phyloP scores from a whole-genome alignment of 192 early-diverging fungal species.

The Martensiomyces pterosporus region DNA sequence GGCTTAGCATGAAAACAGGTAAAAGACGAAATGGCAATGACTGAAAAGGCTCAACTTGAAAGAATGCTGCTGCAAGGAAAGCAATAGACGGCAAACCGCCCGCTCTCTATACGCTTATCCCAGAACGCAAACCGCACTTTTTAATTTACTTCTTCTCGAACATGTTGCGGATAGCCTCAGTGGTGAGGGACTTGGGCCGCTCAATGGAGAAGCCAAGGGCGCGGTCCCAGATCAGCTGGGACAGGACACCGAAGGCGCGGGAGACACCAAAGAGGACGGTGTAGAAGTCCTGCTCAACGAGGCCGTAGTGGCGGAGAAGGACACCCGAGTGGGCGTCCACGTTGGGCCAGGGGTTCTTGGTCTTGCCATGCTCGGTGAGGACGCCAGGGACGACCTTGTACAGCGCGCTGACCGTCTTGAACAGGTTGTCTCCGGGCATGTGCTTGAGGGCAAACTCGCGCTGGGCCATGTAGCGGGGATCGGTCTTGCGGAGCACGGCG shows the following conservation, averaged over 20 bases:
- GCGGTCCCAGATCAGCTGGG: conserved; percentile 97
- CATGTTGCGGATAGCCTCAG: conserved; percentile 84
- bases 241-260: conserved; percentile 91
- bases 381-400: conserved; percentile 97
- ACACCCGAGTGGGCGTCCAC: conserved; percentile 99
- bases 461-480: conserved; percentile 97
- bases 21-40: not conserved
- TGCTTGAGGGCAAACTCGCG: conserved; percentile 98
- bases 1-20: not conserved
- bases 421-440: conserved; percentile 92
- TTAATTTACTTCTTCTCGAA: conserved; percentile 52
- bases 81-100: too few species aligned
- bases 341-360: conserved; percentile 99
- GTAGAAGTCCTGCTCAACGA: conserved; percentile 99
- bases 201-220: conserved; percentile 92
- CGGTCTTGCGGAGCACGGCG: conserved; percentile 94
- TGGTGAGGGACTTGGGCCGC: conserved; percentile 88
- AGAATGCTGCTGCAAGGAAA: not conserved
- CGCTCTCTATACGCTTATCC: too few species aligned
- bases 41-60: too few species aligned
- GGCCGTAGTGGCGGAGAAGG: conserved; percentile 91
- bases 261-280: conserved; percentile 99
- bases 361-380: conserved; percentile 98
- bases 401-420: conserved; percentile 92
- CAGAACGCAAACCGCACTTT: too few species aligned